Percentiles rank a stretch among this genome's conserved stretches.
phyloP scores from a whole-genome alignment of 1,284 basidiomycete species.

The Trichosporon asahii region DNA sequence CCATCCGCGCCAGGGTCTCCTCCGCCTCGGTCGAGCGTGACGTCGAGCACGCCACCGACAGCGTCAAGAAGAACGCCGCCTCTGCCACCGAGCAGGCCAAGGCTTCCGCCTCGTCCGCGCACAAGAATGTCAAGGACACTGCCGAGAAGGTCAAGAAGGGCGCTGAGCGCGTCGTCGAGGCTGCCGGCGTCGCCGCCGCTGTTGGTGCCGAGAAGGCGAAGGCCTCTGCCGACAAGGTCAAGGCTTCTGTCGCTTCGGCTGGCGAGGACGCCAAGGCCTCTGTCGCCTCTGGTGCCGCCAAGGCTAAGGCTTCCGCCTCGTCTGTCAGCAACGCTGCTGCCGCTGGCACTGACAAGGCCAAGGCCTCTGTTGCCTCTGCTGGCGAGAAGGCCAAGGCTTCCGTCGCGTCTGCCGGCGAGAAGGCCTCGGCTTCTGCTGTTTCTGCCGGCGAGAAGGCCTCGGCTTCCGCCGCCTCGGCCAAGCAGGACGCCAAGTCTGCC shows the following conservation, averaged over 20 bases:
- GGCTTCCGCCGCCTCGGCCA: not conserved
- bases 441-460: not conserved
- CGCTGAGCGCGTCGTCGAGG: not conserved
- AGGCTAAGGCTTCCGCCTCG: not conserved
- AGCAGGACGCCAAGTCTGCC: slow-evolving; percentile 8
- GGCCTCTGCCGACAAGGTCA: not conserved
- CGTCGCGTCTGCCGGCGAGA: too few relatives aligned
- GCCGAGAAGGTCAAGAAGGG: not conserved
- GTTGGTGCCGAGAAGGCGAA: not conserved
- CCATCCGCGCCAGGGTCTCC: not conserved
- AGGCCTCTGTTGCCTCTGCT: too few relatives aligned
- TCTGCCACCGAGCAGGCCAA: not conserved
- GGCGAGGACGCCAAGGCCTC: not conserved
- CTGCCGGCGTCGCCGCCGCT: not conserved
- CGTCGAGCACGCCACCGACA: slow-evolving; percentile 11
- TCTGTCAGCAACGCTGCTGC: too few relatives aligned
- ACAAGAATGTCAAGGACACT: slow-evolving; percentile 5
- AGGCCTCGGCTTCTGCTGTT: too few relatives aligned
- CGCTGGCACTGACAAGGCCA: too few relatives aligned
- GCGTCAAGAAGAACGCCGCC: slow-evolving; percentile 18
- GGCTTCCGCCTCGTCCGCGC: not conserved
- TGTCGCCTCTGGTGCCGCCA: not conserved
- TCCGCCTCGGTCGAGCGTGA: slow-evolving; percentile 9
- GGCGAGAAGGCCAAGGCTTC: too few relatives aligned
- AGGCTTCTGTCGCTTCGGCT: not conserved